Evolutionary conservation across 1,139 yeast species (phyloP), one percentile per base, ranked within the genome.

Genomic region (Candida frijolesensis): DNA sequence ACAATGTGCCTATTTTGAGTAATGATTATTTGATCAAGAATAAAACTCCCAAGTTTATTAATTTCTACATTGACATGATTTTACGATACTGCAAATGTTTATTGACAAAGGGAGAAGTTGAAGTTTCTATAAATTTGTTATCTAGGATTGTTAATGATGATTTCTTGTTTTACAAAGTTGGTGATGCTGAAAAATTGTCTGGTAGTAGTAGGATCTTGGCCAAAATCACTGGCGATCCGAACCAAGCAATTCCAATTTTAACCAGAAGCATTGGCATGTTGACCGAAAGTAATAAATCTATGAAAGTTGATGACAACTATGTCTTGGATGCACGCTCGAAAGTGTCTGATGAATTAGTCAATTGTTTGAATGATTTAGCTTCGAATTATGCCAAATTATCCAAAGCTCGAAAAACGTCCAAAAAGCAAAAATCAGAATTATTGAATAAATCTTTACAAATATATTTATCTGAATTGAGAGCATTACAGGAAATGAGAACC

Each of bases 51-150:
- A 60, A 57, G 15, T 74, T 75, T 57, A 62, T 79, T 42, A 75
- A 76, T 57, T 76, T 76, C 60, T 76, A 76, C 56, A 68, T 76
- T 48, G 80, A 76, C 57, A 72, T 76, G 42, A 72, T 76, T 34
- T 63, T 74, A 47, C 60, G 81, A 27, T 76, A 76, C 58, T 68
- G 78, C 42, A 68, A 67, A 51, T 74, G 80, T 3, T 61, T 76
- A 35, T 62, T 76, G 38, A 78, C 80, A 19, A 75, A 76, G 54
- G 79, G 79, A 12, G 63, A 72, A 55, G 61, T 69, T 40, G 67
- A 67, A 14, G 59, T 66, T 6, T 65, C 79, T 11, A 56, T 71
- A 12, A 56, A 57, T 16, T 65, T 71, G 22, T 63, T 76, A 49
- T 55, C 59, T 39, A 62, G 62, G 35, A 61, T 76, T 19, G 70